phyloP scores from a whole-genome alignment of 2,329 filamentous ascomycete species.

The Aspergillus pseudoviridinutans region DNA sequence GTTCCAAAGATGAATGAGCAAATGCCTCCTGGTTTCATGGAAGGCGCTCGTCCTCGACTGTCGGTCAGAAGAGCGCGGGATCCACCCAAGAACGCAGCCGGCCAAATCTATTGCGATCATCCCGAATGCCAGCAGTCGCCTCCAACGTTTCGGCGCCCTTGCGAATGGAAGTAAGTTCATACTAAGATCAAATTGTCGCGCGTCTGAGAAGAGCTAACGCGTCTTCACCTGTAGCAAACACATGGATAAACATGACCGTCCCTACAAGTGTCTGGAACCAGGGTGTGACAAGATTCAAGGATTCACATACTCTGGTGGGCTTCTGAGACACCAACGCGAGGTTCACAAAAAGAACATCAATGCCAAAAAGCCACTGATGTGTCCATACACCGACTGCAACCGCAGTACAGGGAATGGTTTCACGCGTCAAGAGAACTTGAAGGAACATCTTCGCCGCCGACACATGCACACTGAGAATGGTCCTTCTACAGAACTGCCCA shows the following conservation, averaged over 20 bases:
- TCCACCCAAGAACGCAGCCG: slow-evolving; percentile 61
- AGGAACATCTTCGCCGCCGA: slow-evolving; percentile 88
- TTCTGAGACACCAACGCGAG: slow-evolving; percentile 85
- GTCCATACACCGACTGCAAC: slow-evolving; percentile 82
- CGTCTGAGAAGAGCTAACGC: slow-evolving; percentile 20
- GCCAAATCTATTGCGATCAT: slow-evolving; percentile 73
- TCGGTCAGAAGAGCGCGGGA: slow-evolving; percentile 45
- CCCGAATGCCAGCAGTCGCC: slow-evolving; percentile 63
- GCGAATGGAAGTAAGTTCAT: slow-evolving; percentile 82
- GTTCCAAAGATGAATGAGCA: slow-evolving; percentile 36
- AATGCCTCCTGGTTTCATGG: slow-evolving; percentile 26
- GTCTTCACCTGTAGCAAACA: slow-evolving; percentile 65
- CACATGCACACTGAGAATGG: slow-evolving; percentile 56
- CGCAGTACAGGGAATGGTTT: slow-evolving; percentile 85
- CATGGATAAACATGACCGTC: slow-evolving; percentile 96
- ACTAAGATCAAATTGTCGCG: slow-evolving; percentile 12
- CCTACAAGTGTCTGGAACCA: slow-evolving; percentile 78
- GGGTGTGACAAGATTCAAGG: slow-evolving; percentile 88
- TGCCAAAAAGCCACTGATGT: slow-evolving; percentile 81
- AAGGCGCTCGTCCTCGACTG: slow-evolving; percentile 37
- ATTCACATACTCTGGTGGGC: slow-evolving; percentile 90
- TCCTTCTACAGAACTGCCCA: slow-evolving; percentile 27
- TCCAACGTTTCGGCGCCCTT: slow-evolving; percentile 71
- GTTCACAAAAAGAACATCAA: slow-evolving; percentile 89
- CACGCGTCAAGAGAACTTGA: slow-evolving; percentile 87